A percentile compares a stretch with the other conserved stretches of the same genome.
Evolutionary conservation across 768 basidiomycete species (phyloP).

Genomic region (Kwoniella botswanensis): DNA sequence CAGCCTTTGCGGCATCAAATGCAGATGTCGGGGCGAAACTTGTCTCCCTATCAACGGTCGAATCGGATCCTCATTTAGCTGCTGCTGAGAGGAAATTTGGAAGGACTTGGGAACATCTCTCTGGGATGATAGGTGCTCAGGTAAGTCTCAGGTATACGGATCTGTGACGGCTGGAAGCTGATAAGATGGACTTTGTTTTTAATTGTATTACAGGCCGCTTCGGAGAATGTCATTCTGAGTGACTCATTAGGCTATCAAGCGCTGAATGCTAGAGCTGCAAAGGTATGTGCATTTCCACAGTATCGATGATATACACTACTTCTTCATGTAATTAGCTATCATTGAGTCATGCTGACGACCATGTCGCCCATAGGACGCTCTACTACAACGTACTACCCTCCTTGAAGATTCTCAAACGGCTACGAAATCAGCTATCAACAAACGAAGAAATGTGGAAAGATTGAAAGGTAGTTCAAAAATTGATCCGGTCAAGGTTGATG

Average conservation of each 20-base stretch:
- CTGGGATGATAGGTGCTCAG: constrained; percentile 87
- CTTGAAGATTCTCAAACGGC: constrained; percentile 93
- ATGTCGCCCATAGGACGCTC: constrained; percentile 61
- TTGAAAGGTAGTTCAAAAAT: constrained; percentile 64
- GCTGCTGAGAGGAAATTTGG: constrained; percentile 81
- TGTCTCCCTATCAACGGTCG: constrained; percentile 84
- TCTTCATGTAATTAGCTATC: no score
- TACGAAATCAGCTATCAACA: constrained; percentile 89
- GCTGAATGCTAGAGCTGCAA: constrained; percentile 93
- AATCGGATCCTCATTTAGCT: constrained; percentile 81
- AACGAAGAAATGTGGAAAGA: constrained; percentile 79
- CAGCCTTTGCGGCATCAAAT: constrained; percentile 77
- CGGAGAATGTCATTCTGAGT: constrained; percentile 93
- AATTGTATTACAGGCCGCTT: constrained; percentile 65
- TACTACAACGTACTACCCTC: constrained; percentile 84
- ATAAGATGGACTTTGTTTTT: no score
- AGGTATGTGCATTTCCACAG: constrained; percentile 58
- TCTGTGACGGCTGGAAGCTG: no score
- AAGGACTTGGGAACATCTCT: constrained; percentile 80
- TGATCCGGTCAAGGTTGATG: constrained; percentile 65
- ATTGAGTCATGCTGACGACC: background rate
- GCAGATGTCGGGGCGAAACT: constrained; percentile 93
- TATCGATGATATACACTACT: no score
- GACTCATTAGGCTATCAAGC: constrained; percentile 96
- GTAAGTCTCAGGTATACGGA: constrained; percentile 34